Base-by-base conservation (phyloP, 1,284 basidiomycete species). In the Fomitopsis palustris region DNA sequence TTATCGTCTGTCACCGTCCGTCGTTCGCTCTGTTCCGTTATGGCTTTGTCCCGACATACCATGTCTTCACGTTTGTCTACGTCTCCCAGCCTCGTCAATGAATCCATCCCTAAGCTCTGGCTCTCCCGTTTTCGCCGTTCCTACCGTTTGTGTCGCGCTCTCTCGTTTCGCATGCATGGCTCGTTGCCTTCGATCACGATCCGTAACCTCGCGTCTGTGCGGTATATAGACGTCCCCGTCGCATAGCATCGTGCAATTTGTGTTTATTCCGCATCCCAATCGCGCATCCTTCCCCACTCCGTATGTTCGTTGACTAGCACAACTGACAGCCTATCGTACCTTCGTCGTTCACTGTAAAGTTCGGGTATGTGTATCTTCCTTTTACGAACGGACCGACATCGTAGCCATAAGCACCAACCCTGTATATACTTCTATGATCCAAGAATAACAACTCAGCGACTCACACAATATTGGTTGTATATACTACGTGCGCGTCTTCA, bases 271-370 rank as follows among this genome's bases (percentile, higher is more conserved):
- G 49, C 27, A 37, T 9, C 49, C 27, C 7, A 23, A 19, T 59
- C 60, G 65, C 63, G 60, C 62, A 60, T 25, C 55, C 64, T 25
- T 45, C 45, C 61, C 61, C 58, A 59, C 56, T 64, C 61, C 59
- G 61, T 63, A 10, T 27, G 49, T 63, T 53, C 64, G 64, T 67
- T 63, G 69, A 68, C 69, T 66, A 66, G 65, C 68, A 56, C 61
- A 56, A 58, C 53, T 56, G 35, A 52, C 47, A 51, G 19, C 38
- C 54, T 49, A 38, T 41, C 45, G 25, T 63, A 53, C 52, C 57
- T 59, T 39, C 41, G 43, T 67, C 66, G 64, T 65, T 67, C 62
- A 60, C 62, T 68, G 69, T 71, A 64, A 67, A 66, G 64, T 58
- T 66, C 65, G 66, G 64, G 62, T 65, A 56, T 66, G 64, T 66